Evolutionary conservation across 2,329 filamentous ascomycete genomes (phyloP), one percentile per base, ranked within the genome.

Genomic region (Neopestalotiopsis sp.): DNA sequence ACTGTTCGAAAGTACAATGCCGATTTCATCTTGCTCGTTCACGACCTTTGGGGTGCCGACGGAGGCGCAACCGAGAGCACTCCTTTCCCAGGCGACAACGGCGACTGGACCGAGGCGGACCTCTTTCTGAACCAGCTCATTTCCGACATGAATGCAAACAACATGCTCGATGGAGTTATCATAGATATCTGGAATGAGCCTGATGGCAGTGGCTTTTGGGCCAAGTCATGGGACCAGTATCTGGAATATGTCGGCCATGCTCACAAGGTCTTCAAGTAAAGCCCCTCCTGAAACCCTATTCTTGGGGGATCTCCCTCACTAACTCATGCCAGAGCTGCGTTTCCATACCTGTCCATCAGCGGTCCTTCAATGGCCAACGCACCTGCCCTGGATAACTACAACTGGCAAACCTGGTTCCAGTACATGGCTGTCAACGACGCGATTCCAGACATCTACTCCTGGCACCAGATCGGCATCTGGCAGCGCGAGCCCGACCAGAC

Each of bases 21-120:
- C 61, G 61, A 40, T 12, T 64, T 64, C 61, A 17, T 40, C 30
- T 40, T 64, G 28, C 42, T 64, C n/a, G 28, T 30, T 28, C 61
- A 64, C 38, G 61, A 64, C 17, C 14, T 64, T 4, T 64, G 61
- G 61, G 61, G 61, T 14, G 38, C 61, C 24, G 14, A 49, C 3
- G 38, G 32, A n/a, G 38, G 32, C 17, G 34, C 30, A 6, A 59
- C 24, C 30, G 30, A 14, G 17, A 59, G 24, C 24, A 28, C n/a
- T 28, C 13, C 24, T 1, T 59, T 30, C 12, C 57, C 57, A 17
- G 57, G 57, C 2, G 57, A 59, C 30, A 59, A 59, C 17, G 57
- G 30, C 57, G 17, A 59, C 28, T 59, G 57, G 57, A 59, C 57
- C 6, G 30, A 34, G 24, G 13, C 13, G 57, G 57, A 59, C 7